A percentile compares a stretch with the other conserved stretches of the same genome.
Evolutionary conservation across 768 basidiomycete species (phyloP).

Genomic region (Macrolepiota fuliginosa): DNA sequence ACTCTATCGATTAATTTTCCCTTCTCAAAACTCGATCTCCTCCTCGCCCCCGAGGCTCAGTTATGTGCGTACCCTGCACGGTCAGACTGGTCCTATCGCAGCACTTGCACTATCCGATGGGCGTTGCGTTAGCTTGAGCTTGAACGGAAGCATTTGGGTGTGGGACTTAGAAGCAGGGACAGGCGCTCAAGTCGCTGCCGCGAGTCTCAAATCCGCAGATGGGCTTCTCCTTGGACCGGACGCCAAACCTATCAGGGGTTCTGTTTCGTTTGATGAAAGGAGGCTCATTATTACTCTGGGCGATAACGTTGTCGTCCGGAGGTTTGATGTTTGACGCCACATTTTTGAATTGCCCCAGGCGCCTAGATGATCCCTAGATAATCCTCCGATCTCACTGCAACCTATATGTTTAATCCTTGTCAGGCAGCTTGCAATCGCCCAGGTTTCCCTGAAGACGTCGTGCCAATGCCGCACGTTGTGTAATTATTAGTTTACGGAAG

Average conservation of each 20-base stretch:
- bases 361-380: slow-evolving; percentile 3
- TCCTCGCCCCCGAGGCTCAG: slow-evolving; percentile 59
- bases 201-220: slow-evolving; percentile 21
- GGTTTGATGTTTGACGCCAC: slow-evolving; percentile 52
- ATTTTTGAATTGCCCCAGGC: not conserved
- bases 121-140: slow-evolving; percentile 73
- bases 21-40: slow-evolving; percentile 40
- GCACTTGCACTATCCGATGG: slow-evolving; percentile 78
- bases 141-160: slow-evolving; percentile 76
- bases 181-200: slow-evolving; percentile 39
- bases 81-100: slow-evolving; percentile 63
- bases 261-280: slow-evolving; percentile 72
- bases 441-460: not conserved
- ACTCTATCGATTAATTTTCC: slow-evolving; percentile 70
- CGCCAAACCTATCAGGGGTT: slow-evolving; percentile 31
- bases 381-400: slow-evolving; percentile 4
- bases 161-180: slow-evolving; percentile 77
- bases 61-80: slow-evolving; percentile 70
- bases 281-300: slow-evolving; percentile 55
- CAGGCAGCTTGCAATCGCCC: not conserved
- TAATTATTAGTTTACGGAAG: slow-evolving; percentile 3
- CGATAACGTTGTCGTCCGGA: slow-evolving; percentile 44
- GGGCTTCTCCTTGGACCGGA: slow-evolving; percentile 6
- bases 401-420: slow-evolving; percentile 10
- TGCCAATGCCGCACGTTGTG: slow-evolving; percentile 3